A percentile compares a stretch with the other conserved stretches of the same genome.
Conservation (phyloP, 1,139 yeast species). For the Groenewaldozyma sp. region DNA sequence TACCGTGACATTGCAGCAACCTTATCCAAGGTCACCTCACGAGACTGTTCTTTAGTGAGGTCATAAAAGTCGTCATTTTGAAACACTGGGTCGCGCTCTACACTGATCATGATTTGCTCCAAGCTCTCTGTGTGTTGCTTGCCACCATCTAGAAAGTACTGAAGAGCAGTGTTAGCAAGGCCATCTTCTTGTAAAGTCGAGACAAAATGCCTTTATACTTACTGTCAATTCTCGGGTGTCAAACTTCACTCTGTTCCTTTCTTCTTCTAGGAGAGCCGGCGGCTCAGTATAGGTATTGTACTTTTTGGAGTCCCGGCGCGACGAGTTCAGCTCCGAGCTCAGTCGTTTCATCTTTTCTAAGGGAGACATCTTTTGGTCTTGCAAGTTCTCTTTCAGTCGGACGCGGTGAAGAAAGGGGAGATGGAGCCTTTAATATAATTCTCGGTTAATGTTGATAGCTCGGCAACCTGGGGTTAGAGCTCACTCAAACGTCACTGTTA, state of each 20-base stretch:
- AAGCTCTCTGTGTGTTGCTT: constrained; percentile 37
- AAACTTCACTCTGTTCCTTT: constrained; percentile 40
- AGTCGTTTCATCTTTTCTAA: no score
- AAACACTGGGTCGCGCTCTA: constrained; percentile 50
- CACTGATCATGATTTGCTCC: constrained; percentile 38
- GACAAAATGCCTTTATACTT: neutral
- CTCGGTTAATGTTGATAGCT: no score
- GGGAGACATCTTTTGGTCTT: no score
- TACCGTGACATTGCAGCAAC: constrained; percentile 41
- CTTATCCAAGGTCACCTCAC: constrained; percentile 45
- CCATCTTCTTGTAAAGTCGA: neutral
- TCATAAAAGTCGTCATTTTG: constrained; percentile 46
- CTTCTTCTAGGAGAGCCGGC: constrained; percentile 34
- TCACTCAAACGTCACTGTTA: no score
- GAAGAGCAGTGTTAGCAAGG: neutral
- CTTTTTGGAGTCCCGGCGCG: constrained; percentile 24
- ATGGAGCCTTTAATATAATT: no score
- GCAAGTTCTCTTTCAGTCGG: no score
- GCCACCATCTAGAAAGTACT: constrained; percentile 46
- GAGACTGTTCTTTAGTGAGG: constrained; percentile 38
- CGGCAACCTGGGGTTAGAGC: no score
- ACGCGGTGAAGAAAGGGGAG: no score
- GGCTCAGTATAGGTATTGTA: constrained; percentile 30
- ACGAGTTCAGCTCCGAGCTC: no score
- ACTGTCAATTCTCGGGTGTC: constrained; percentile 39